Evolutionary conservation across 441 rosid genomes (phyloP), one percentile per base, ranked within the genome.

Genomic region (Adansonia rubrostipa): DNA sequence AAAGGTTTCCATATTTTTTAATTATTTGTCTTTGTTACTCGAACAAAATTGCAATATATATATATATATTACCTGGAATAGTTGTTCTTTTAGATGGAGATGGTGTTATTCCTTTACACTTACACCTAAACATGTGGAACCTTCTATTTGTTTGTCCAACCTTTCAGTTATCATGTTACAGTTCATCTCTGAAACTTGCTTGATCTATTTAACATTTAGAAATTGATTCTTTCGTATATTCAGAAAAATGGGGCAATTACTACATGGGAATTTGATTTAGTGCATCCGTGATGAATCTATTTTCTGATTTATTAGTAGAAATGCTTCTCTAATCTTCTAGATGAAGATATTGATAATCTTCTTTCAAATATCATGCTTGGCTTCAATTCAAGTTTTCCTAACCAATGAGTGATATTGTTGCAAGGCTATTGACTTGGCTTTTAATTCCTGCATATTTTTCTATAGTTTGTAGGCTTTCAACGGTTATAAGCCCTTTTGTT

Each of bases 1-100:
- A 80, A 95, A 92, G 96, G 99, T 95, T 69, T 66, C 56, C 58
- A 51, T 79, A 51, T 71, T 66, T 57, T 68, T 50, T 3, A 77
- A 14, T 50, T 58, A 33, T 50, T 67, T 15, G 19, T 54, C 57
- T 72, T 17, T 57, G 33, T 60, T 54, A 28, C 20, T 33, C 76
- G 80, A 19, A 56, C n/a, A 57, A 20, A 24, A 19, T 9, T 57
- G 63, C 44, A 6, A 17, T 3, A 15, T 54, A 57, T 57, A 17
- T 57, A 17, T 64, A 5, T 15, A 62, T 11, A 5, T 13, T 19
- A 3, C 65, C 4, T 72, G 40, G 53, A 14, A 44, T 74, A 48
- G 13, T 75, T 48, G 42, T 75, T 63, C 20, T 24, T 51, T 64
- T 62, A 28, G 47, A 48, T 75, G 45, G 47, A 58, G 47, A 51